A percentile compares a stretch with the other conserved stretches of the same genome.
Conservation (phyloP, 1,284 basidiomycete genomes). For the Fistulina hepatica region DNA sequence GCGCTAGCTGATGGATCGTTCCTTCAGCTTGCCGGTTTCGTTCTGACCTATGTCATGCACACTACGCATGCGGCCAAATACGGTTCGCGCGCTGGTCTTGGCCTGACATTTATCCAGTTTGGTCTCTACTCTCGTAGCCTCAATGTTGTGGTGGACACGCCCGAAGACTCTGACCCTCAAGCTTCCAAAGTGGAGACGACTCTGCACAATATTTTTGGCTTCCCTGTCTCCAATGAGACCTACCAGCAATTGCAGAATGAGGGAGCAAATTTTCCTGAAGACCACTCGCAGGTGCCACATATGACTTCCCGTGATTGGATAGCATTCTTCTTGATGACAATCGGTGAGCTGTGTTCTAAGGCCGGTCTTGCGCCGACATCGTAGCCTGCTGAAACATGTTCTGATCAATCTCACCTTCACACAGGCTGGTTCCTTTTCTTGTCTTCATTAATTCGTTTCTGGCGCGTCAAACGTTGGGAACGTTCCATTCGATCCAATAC, state of each 20-base stretch:
- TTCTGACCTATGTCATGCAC: constrained; percentile 87
- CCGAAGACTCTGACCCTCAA: not conserved
- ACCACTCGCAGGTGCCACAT: not conserved
- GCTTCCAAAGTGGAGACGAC: not conserved
- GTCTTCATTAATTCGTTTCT: constrained; percentile 17
- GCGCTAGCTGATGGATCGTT: too few species aligned
- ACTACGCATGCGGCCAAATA: constrained; percentile 93
- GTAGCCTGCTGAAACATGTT: constrained; percentile 1
- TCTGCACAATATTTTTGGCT: not conserved
- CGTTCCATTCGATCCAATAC: constrained; percentile 13
- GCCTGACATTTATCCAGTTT: constrained; percentile 88
- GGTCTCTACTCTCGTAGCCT: constrained; percentile 48
- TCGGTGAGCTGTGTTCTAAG: constrained; percentile 52
- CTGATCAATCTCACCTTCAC: too few species aligned
- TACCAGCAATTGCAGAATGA: not conserved
- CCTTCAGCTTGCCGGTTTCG: constrained; percentile 83
- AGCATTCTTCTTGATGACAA: constrained; percentile 82
- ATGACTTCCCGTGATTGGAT: constrained; percentile 73
- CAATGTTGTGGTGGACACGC: not conserved
- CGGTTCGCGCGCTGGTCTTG: constrained; percentile 89
- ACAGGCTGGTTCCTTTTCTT: constrained; percentile 74
- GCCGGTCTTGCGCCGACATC: constrained; percentile 7
- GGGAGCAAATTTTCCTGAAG: too few species aligned
- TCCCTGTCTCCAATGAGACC: constrained; percentile 7
- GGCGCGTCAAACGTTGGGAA: constrained; percentile 20